These are phyloP conservation scores for Rhizophagus prolifer DNA, from an alignment of 192 early-diverging fungal species.

Conservation along the genomic window DNA sequence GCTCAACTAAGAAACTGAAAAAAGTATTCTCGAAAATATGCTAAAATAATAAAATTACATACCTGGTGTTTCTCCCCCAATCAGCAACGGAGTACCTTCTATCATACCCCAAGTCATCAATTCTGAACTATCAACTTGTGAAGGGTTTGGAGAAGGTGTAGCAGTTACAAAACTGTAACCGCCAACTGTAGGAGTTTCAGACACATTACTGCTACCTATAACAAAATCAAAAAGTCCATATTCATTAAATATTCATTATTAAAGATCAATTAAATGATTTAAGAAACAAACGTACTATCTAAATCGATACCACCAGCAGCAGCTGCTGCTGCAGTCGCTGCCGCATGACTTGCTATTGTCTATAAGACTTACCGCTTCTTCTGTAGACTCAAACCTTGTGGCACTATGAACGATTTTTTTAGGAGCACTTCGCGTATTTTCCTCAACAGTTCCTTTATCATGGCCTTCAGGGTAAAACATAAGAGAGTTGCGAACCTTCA, in stretches of 20 bases:
- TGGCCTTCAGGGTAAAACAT: conserved; percentile 71
- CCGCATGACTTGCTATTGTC: conserved; percentile 27
- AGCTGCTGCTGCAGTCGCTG: conserved; percentile 20
- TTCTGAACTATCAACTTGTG: conserved; percentile 62
- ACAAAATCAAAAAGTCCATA: neutral
- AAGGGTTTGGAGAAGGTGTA: conserved; percentile 65
- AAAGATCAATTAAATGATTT: no score
- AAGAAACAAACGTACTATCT: neutral
- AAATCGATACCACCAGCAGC: neutral
- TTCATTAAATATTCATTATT: no score
- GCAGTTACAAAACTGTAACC: conserved; percentile 67
- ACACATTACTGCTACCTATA: neutral
- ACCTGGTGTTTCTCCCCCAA: conserved; percentile 51
- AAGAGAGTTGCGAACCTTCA: conserved; percentile 66
- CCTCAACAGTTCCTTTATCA: conserved; percentile 35
- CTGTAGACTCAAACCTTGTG: conserved; percentile 54
- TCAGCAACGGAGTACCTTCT: conserved; percentile 74
- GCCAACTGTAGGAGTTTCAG: conserved; percentile 52
- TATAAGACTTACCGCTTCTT: conserved; percentile 30
- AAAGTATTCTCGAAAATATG: neutral
- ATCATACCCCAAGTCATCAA: conserved; percentile 88
- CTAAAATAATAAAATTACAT: neutral
- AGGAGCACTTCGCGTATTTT: conserved; percentile 46
- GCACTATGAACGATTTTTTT: conserved; percentile 63
- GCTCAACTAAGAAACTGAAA: neutral